Conservation (phyloP, 139 green algal genomes). For the Chlamydomonas urium region DNA sequence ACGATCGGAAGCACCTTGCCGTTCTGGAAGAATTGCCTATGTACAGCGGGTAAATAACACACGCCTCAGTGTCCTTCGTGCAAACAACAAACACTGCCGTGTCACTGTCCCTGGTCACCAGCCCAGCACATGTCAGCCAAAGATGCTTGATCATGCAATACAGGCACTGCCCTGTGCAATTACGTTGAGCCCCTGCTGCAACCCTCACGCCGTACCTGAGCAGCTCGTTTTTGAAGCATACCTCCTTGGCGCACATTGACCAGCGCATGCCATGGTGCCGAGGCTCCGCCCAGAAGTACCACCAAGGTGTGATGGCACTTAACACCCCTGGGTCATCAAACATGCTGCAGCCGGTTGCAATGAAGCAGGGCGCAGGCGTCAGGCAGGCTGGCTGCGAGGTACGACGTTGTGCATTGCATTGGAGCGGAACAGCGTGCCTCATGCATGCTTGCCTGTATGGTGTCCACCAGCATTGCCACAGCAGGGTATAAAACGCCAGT, state of each 20-base stretch:
- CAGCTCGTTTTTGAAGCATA: constrained; percentile 77
- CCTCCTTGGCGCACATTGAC: constrained; percentile 78
- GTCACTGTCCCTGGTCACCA: too few species aligned
- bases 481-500: background rate
- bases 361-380: background rate
- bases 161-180: constrained; percentile 1
- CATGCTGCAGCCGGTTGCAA: constrained; percentile 79
- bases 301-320: constrained; percentile 62
- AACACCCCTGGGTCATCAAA: constrained; percentile 81
- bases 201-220: constrained; percentile 48
- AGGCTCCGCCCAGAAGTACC: constrained; percentile 70
- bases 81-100: too few species aligned
- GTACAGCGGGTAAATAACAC: too few species aligned
- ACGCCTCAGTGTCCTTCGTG: too few species aligned
- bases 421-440: background rate
- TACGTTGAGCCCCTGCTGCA: too few species aligned
- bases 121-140: too few species aligned
- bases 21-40: constrained; percentile 81
- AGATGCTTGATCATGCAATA: too few species aligned
- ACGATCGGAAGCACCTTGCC: constrained; percentile 84
- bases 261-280: constrained; percentile 60
- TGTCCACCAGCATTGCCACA: background rate
- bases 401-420: background rate
- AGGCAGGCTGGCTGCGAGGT: background rate
- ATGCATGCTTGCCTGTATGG: background rate